A percentile compares a stretch with the other conserved stretches of the same genome.
Conservation (phyloP, 164 flowering plant genomes). For the Annona squamosa region DNA sequence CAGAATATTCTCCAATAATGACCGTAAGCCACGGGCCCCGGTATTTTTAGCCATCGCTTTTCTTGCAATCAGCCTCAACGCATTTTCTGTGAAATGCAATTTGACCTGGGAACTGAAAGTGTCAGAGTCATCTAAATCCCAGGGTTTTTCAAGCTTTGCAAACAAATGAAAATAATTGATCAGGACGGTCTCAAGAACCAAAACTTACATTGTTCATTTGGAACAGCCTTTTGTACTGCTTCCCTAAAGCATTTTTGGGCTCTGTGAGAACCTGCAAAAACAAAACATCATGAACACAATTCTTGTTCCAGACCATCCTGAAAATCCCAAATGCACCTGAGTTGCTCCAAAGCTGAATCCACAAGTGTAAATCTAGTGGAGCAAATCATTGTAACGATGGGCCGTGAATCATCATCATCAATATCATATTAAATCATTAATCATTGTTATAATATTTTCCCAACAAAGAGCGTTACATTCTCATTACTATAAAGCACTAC, state of each 20-base stretch:
- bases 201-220: slow-evolving; percentile 78
- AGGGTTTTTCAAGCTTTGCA: background rate
- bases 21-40: slow-evolving; percentile 89
- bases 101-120: slow-evolving; percentile 47
- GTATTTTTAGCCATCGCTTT: slow-evolving; percentile 71
- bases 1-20: slow-evolving; percentile 68
- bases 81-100: slow-evolving; percentile 68
- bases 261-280: slow-evolving; percentile 67
- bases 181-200: background rate
- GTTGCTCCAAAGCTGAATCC: background rate
- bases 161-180: background rate
- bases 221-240: slow-evolving; percentile 86
- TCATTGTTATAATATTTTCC: too few species aligned
- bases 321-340: background rate
- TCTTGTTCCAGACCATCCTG: background rate
- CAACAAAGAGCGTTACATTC: too few species aligned
- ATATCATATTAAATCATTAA: too few species aligned
- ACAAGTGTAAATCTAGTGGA: too few species aligned
- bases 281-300: background rate
- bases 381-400: too few species aligned
- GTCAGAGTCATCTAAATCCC: background rate
- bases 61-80: slow-evolving; percentile 67
- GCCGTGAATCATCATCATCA: too few species aligned
- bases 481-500: too few species aligned
- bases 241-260: slow-evolving; percentile 85